Evolutionary conservation across 1,284 basidiomycete genomes (phyloP).

Genomic region (Ustilago xerochloae): DNA sequence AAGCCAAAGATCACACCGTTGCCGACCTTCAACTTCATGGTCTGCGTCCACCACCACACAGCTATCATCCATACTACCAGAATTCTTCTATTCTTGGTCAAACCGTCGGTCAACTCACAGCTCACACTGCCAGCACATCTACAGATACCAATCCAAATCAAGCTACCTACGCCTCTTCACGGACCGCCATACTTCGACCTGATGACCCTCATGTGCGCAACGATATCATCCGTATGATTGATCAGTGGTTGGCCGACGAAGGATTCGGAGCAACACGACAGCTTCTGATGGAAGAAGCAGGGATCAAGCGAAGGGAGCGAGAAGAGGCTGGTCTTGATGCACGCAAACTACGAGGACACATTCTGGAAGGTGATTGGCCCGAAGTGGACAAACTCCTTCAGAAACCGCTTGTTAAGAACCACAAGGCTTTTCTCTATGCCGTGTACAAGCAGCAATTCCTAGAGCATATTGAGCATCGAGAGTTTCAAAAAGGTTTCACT

Average conservation of each 20-base stretch:
- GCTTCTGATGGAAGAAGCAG: conserved; percentile 69
- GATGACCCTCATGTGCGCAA: conserved; percentile 54
- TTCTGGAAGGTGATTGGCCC: conserved; percentile 71
- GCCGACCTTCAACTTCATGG: conserved; percentile 59
- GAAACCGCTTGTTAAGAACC: conserved; percentile 70
- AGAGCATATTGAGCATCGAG: conserved; percentile 71
- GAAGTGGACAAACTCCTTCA: conserved; percentile 69
- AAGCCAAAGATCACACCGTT: conserved; percentile 54
- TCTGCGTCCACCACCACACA: conserved; percentile 47
- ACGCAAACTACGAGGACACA: conserved; percentile 69
- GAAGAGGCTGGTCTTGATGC: conserved; percentile 66
- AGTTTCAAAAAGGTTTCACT: conserved; percentile 70
- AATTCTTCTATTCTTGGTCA: conserved; percentile 43
- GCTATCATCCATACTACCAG: conserved; percentile 40
- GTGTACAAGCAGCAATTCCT: conserved; percentile 69
- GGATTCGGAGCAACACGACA: conserved; percentile 68
- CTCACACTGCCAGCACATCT: conserved; percentile 17
- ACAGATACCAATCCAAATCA: conserved; percentile 32
- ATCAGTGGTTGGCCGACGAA: conserved; percentile 70
- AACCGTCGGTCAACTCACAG: conserved; percentile 32
- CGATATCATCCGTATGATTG: conserved; percentile 67
- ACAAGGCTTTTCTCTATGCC: conserved; percentile 70
- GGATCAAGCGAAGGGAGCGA: conserved; percentile 59
- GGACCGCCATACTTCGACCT: conserved; percentile 59
- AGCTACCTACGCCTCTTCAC: conserved; percentile 39